Base-by-base conservation (phyloP, 805 yeast species). In the Candida maris region DNA sequence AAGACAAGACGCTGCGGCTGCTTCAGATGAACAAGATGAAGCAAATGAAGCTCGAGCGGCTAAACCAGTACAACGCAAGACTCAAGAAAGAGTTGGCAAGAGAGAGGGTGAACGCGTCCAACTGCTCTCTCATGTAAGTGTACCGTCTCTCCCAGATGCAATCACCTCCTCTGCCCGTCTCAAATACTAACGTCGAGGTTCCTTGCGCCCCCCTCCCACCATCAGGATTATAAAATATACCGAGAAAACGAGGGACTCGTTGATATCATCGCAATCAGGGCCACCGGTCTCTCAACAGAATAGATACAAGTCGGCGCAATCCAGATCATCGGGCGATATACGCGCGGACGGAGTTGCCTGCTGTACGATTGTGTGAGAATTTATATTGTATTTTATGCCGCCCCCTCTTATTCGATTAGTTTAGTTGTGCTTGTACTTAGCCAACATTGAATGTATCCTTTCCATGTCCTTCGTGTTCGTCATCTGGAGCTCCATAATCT, bases 31-130 rank as follows among this genome's bases (percentile, higher is more conserved):
- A 76, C 39, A 42, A 49, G 36, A 51, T 57, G 49, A 56, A 56
- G 41, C 62, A 64, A 31, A 59, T 82, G 39, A 82, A 81, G 55
- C 61, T 82, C 30, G 77, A 74, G 50, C 66, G 89, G 47, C 70
- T 79, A 22, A 70, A 67, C 32, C 80, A 79, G 47, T 64, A 79
- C 21, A 81, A 79, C 48, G 51, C 57, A 3, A 74, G 73, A 42
- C 56, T 82, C 24, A 71, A 68, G 45, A 69, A 69, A 19, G 71
- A 75, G 28, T 53, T 83, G 25, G 53, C 68, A 3, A 61, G 74
- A 35, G 79, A 80, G 9, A 63, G 88, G 42, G 75, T 79, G 2
- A 75, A 79, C 21, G 80, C 84, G 6, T 77, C 85, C 4, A 73
- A 74, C 48, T 82, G 83, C 6, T 73, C 79, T 6, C 59, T 71